phyloP scores from a whole-genome alignment of 2,329 filamentous ascomycete species.

The Arachnopeziza araneosa region DNA sequence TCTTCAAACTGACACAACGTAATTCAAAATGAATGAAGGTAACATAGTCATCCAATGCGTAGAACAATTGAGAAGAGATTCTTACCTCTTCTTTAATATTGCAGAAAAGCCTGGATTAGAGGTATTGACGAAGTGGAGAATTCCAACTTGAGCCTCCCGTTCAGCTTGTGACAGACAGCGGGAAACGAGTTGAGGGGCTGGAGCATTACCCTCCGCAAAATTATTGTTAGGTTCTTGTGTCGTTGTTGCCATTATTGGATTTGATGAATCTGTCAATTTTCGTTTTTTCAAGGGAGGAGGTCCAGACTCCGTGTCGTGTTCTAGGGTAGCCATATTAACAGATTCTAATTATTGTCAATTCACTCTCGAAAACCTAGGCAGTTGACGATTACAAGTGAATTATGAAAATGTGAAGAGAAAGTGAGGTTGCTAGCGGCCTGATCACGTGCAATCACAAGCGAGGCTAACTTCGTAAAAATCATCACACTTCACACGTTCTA shows the following conservation, averaged over 20 bases:
- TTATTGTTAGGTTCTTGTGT: background rate
- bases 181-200: background rate
- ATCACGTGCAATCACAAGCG: background rate
- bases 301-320: background rate
- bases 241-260: background rate
- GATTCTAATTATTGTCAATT: background rate
- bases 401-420: background rate
- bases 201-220: background rate
- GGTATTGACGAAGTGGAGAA: slow-evolving; percentile 56
- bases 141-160: slow-evolving; percentile 43
- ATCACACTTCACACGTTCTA: background rate
- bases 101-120: slow-evolving; percentile 55
- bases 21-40: background rate
- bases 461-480: background rate
- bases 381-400: background rate
- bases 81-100: slow-evolving; percentile 60
- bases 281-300: background rate
- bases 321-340: background rate
- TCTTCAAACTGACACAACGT: background rate
- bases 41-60: background rate
- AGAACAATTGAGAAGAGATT: background rate
- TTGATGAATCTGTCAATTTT: background rate
- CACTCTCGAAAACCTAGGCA: background rate
- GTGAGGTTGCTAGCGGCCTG: background rate
- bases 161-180: slow-evolving; percentile 1